Percentiles rank a stretch among this genome's conserved stretches.
These are phyloP conservation scores for Umbelopsis ramanniana DNA, from an alignment of 192 early-diverging fungal genomes.

Conservation along the genomic window DNA sequence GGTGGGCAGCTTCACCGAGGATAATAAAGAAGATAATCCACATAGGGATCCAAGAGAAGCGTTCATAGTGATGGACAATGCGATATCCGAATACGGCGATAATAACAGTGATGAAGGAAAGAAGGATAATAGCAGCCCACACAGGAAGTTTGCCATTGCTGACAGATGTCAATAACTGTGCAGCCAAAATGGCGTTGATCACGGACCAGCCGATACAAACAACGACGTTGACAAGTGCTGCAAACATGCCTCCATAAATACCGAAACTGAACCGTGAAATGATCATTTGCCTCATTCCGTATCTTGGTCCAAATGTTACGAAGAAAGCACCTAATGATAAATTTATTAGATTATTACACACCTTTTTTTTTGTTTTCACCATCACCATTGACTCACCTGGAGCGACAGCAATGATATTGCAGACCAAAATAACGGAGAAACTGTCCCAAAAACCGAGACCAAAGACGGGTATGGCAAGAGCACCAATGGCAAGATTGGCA, in stretches of 20 bases:
- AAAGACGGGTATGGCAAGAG: background rate
- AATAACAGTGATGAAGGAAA: conserved; percentile 20
- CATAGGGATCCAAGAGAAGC: conserved; percentile 29
- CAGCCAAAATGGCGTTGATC: conserved; percentile 25
- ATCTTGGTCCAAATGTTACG: conserved; percentile 16
- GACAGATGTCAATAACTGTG: conserved; percentile 16
- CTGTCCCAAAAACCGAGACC: conserved; percentile 17
- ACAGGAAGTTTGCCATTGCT: conserved; percentile 9
- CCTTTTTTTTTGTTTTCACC: too few species aligned
- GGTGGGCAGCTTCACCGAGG: conserved; percentile 11
- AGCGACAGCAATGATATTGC: background rate
- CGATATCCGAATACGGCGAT: conserved; percentile 25
- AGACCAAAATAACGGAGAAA: background rate
- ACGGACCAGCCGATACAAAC: conserved; percentile 28
- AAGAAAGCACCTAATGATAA: background rate
- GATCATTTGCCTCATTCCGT: conserved; percentile 18
- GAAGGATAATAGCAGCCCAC: conserved; percentile 17
- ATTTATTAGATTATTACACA: background rate
- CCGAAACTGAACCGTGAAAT: conserved; percentile 10
- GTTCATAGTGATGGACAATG: conserved; percentile 26
- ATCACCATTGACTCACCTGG: background rate
- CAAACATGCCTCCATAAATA: conserved; percentile 8
- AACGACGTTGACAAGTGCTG: background rate
- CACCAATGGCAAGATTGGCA: background rate
- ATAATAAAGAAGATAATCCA: conserved; percentile 24